Conservation (phyloP, 495 filamentous ascomycete genomes). For the Trichoderma gamsii region DNA sequence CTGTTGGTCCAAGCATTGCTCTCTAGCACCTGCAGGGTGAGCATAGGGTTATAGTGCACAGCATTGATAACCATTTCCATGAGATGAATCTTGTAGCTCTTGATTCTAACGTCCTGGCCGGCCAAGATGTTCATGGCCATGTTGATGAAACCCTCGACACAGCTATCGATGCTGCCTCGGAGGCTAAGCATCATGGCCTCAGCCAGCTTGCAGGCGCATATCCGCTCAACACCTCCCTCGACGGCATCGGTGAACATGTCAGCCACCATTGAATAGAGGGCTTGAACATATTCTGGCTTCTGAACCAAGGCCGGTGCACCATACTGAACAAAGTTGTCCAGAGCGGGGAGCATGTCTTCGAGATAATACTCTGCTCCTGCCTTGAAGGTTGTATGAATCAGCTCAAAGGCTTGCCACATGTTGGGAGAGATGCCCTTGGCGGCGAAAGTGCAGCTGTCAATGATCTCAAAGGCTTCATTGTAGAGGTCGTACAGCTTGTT, state of each 20-base stretch:
- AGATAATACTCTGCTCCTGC: constrained; percentile 92
- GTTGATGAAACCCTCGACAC: constrained; percentile 77
- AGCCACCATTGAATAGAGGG: constrained; percentile 76
- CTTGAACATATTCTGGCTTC: constrained; percentile 78
- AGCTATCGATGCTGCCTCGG: constrained; percentile 80
- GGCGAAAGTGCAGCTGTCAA: constrained; percentile 98
- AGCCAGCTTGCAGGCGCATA: constrained; percentile 98
- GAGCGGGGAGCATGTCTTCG: constrained; percentile 96
- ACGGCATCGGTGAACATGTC: constrained; percentile 70
- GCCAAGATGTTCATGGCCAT: constrained; percentile 80
- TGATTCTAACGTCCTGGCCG: constrained; percentile 64
- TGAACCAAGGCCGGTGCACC: constrained; percentile 71
- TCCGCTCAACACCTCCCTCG: constrained; percentile 88
- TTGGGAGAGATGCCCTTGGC: constrained; percentile 90
- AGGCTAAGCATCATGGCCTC: constrained; percentile 96
- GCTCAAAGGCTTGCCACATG: constrained; percentile 97
- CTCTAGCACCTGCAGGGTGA: constrained; percentile 80
- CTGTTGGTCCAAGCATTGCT: constrained; percentile 96
- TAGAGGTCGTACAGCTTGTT: constrained; percentile 97
- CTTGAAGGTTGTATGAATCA: constrained; percentile 96
- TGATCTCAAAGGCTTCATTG: constrained; percentile 97
- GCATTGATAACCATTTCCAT: constrained; percentile 99
- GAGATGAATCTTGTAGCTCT: constrained; percentile 87
- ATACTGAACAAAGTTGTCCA: constrained; percentile 95
- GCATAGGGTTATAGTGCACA: constrained; percentile 88